Percentiles rank a stretch among this genome's conserved stretches.
Conservation (phyloP, 805 yeast species). For the Ogataea paraovalis region DNA sequence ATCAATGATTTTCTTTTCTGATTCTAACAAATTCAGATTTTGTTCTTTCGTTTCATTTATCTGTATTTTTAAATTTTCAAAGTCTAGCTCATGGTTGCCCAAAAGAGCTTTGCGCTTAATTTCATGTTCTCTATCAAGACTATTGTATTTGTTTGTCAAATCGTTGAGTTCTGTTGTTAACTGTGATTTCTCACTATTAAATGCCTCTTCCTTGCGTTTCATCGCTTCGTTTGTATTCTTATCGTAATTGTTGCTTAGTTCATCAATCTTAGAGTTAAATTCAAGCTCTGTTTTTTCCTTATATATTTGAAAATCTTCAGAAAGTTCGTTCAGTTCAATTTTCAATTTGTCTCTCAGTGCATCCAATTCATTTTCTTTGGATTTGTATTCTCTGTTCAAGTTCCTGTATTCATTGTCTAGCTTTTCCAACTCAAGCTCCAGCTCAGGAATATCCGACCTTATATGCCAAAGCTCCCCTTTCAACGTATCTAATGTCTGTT, state of each 20-base stretch:
- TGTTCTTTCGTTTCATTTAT: background rate
- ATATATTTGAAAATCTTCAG: conserved; percentile 35
- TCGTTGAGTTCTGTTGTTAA: conserved; percentile 19
- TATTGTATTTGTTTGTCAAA: conserved; percentile 15
- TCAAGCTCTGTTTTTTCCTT: conserved; percentile 28
- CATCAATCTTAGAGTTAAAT: conserved; percentile 27
- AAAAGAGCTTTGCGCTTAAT: conserved; percentile 28
- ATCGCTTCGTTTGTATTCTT: conserved; percentile 35
- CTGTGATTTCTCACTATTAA: conserved; percentile 28
- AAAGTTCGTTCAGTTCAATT: conserved; percentile 25
- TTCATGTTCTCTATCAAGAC: background rate
- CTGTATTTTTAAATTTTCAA: background rate
- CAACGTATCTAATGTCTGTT: conserved; percentile 22
- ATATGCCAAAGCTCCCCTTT: conserved; percentile 24
- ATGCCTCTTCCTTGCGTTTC: conserved; percentile 30
- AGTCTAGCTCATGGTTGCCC: conserved; percentile 15
- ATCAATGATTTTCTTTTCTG: background rate
- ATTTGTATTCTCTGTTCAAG: conserved; percentile 20
- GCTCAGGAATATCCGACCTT: conserved; percentile 25
- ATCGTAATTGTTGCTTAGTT: conserved; percentile 15
- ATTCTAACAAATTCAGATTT: background rate
- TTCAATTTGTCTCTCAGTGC: conserved; percentile 22
- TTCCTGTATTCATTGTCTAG: conserved; percentile 21
- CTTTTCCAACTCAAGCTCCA: conserved; percentile 27
- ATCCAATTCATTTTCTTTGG: conserved; percentile 30